Conservation (phyloP, 2,329 filamentous ascomycete species). For the Mariannaea elegans region DNA sequence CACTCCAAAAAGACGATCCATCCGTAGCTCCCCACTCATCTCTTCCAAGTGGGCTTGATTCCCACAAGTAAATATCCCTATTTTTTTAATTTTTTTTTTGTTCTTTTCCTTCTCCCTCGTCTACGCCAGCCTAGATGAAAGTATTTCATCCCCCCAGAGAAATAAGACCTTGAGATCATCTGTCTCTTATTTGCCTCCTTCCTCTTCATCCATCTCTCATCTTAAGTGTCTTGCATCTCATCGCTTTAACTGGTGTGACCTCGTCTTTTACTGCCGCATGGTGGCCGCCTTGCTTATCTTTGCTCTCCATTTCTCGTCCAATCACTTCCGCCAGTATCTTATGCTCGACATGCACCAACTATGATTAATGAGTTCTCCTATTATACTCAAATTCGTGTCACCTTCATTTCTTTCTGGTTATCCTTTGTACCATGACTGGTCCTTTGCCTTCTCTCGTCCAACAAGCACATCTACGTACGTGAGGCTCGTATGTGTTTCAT, state of each 20-base stretch:
- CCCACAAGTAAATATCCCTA: conserved; percentile 1
- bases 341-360: too few relatives aligned
- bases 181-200: background rate
- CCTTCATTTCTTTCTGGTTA: background rate
- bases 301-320: too few relatives aligned
- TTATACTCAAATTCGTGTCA: too few relatives aligned
- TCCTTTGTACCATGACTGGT: background rate
- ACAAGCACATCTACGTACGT: conserved; percentile 3
- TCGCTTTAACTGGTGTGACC: background rate
- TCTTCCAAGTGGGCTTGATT: background rate
- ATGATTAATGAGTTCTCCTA: too few relatives aligned
- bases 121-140: conserved; percentile 18
- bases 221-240: background rate
- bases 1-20: background rate
- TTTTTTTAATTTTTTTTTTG: conserved; percentile 9
- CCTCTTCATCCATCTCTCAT: background rate
- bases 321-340: too few relatives aligned
- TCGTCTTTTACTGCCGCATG: too few relatives aligned
- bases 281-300: too few relatives aligned
- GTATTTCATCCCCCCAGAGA: conserved; percentile 12
- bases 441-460: background rate
- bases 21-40: conserved; percentile 8
- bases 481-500: conserved; percentile 10
- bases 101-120: background rate
- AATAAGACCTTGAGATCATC: background rate